A percentile compares a stretch with the other conserved stretches of the same genome.
Evolutionary conservation across 768 basidiomycete species (phyloP).

Genomic region (Flagelloscypha sp.): DNA sequence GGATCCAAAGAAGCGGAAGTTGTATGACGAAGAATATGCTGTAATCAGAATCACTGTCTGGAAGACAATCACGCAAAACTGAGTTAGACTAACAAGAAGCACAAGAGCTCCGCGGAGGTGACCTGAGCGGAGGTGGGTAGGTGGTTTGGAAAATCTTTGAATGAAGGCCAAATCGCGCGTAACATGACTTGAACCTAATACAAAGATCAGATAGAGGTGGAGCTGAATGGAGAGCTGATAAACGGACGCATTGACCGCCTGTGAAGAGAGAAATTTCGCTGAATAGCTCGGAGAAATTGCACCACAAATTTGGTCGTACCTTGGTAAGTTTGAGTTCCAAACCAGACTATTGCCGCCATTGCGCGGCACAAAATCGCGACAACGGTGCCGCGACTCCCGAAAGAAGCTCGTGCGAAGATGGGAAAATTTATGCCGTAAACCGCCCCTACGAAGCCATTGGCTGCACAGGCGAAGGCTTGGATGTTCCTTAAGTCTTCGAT

Average conservation of each 20-base stretch:
- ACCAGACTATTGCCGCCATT: conserved; percentile 6
- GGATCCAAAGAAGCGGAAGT: conserved; percentile 12
- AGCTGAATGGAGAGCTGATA: too few relatives aligned
- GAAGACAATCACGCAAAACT: not conserved
- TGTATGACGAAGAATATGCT: conserved; percentile 16
- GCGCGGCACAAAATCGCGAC: conserved; percentile 14
- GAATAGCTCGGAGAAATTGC: not conserved
- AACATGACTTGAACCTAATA: conserved; percentile 15
- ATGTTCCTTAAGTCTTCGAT: not conserved
- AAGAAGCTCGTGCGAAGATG: conserved; percentile 12
- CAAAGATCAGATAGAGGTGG: too few relatives aligned
- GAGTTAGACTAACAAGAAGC: conserved; percentile 5
- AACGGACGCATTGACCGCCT: conserved; percentile 16
- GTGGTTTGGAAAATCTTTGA: conserved; percentile 35
- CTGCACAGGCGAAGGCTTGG: conserved; percentile 12
- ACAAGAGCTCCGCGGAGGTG: conserved; percentile 32
- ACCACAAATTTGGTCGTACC: conserved; percentile 1
- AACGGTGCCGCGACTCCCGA: conserved; percentile 11
- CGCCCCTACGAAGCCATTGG: conserved; percentile 14
- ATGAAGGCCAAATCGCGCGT: conserved; percentile 13
- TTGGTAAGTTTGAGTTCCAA: conserved; percentile 14
- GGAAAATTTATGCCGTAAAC: conserved; percentile 16
- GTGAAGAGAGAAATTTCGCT: not conserved
- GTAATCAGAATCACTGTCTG: not conserved
- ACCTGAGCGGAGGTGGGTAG: conserved; percentile 37